These are phyloP conservation scores for Russula vinacea DNA, from an alignment of 768 basidiomycete species.

Conservation along the genomic window DNA sequence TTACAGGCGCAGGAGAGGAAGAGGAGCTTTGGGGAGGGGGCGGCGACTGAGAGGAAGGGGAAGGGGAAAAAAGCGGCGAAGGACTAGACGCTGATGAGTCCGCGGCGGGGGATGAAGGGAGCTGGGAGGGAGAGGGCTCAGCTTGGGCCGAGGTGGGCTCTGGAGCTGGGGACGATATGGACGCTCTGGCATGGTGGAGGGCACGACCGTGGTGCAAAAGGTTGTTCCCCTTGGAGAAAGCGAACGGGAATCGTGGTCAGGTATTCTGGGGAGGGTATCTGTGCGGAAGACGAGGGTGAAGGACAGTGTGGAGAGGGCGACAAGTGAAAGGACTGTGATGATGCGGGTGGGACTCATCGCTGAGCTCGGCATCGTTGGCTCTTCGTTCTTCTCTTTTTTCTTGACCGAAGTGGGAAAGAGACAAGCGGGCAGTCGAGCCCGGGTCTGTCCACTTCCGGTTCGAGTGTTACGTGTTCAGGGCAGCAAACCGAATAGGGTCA, in stretches of 20 bases:
- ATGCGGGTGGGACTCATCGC: conserved; percentile 8
- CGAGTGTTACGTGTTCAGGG: not conserved
- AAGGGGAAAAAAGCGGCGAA: not conserved
- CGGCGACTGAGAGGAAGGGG: not conserved
- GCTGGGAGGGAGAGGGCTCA: not conserved
- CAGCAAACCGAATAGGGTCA: conserved; percentile 55
- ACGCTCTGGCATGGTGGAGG: conserved; percentile 10
- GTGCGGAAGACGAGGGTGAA: conserved; percentile 11
- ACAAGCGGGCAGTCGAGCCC: not conserved
- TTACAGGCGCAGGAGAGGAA: not conserved
- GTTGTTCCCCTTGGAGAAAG: conserved; percentile 4
- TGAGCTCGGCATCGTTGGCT: conserved; percentile 21
- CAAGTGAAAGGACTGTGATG: conserved; percentile 27
- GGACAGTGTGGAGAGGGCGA: conserved; percentile 16
- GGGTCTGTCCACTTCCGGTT: not conserved
- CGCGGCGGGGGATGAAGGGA: not conserved
- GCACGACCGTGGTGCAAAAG: conserved; percentile 1
- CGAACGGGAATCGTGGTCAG: conserved; percentile 2
- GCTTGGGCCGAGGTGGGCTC: not conserved
- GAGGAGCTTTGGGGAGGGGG: not conserved
- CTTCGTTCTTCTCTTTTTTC: not conserved
- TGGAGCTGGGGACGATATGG: not conserved
- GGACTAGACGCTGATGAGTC: not conserved
- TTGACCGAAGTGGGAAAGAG: too few species aligned
- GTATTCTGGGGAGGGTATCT: not conserved